Conservation (phyloP, 2,329 filamentous ascomycete genomes). For the Saccharata proteae region DNA sequence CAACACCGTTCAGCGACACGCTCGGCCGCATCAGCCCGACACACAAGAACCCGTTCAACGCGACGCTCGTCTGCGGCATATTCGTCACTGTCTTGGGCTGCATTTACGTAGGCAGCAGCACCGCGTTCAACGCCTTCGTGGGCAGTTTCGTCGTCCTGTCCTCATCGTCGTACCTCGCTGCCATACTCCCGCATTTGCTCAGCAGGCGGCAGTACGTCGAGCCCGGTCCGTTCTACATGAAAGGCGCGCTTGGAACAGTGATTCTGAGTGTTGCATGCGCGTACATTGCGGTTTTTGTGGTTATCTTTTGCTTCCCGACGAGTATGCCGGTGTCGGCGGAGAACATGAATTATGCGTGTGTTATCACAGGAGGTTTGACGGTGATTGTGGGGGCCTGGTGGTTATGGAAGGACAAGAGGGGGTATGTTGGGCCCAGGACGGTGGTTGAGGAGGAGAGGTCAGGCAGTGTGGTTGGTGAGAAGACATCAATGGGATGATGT, state of each 20-base stretch:
- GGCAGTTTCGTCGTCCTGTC: conserved; percentile 46
- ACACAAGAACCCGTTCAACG: conserved; percentile 42
- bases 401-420: conserved; percentile 8
- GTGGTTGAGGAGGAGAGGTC: conserved; percentile 1
- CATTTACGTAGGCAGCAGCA: conserved; percentile 54
- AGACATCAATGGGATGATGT: too few species aligned
- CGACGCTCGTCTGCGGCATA: conserved; percentile 39
- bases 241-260: conserved; percentile 9
- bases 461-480: not conserved
- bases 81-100: conserved; percentile 46
- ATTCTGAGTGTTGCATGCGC: conserved; percentile 40
- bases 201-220: conserved; percentile 29
- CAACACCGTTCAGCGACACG: conserved; percentile 40
- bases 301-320: conserved; percentile 51
- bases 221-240: conserved; percentile 48
- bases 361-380: conserved; percentile 41
- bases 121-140: conserved; percentile 56
- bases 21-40: conserved; percentile 35
- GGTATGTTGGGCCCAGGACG: conserved; percentile 5
- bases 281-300: conserved; percentile 49
- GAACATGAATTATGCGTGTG: conserved; percentile 43
- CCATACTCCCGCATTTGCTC: conserved; percentile 42
- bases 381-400: conserved; percentile 38
- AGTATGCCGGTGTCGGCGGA: conserved; percentile 31
- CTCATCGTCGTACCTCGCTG: conserved; percentile 48